phyloP scores from a whole-genome alignment of 169 alveolate species.

The Eimeria sp. region DNA sequence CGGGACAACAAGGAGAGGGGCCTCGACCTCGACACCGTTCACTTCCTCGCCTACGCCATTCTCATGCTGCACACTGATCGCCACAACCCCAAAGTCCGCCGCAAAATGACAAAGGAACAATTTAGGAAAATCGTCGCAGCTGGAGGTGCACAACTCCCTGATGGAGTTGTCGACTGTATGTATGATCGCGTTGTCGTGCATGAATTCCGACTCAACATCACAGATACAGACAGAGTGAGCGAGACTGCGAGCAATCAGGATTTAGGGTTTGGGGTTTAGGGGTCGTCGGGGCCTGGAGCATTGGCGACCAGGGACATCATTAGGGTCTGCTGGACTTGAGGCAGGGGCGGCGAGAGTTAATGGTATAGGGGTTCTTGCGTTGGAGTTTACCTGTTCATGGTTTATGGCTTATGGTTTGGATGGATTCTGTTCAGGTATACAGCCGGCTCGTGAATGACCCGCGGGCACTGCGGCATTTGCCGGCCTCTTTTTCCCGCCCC shows the following conservation, averaged over 20 bases:
- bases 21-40: constrained; percentile 69
- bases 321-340: neutral
- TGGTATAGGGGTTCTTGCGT: neutral
- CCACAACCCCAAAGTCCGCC: constrained; percentile 75
- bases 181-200: constrained; percentile 74
- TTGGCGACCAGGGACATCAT: neutral
- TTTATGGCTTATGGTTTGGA: constrained; percentile 11
- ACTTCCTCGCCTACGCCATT: constrained; percentile 81
- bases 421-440: constrained; percentile 35
- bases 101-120: constrained; percentile 78
- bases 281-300: neutral
- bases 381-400: neutral
- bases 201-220: constrained; percentile 72
- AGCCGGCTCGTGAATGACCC: constrained; percentile 75
- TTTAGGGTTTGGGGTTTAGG: neutral
- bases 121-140: constrained; percentile 32
- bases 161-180: constrained; percentile 49
- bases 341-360: neutral
- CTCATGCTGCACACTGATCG: constrained; percentile 77
- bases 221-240: constrained; percentile 74
- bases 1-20: constrained; percentile 57
- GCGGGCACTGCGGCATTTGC: constrained; percentile 60
- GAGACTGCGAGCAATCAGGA: neutral
- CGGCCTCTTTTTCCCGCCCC: constrained; percentile 22
- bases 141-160: neutral